phyloP scores from a whole-genome alignment of 2,329 filamentous ascomycete genomes.

The Clonostachys rosea region DNA sequence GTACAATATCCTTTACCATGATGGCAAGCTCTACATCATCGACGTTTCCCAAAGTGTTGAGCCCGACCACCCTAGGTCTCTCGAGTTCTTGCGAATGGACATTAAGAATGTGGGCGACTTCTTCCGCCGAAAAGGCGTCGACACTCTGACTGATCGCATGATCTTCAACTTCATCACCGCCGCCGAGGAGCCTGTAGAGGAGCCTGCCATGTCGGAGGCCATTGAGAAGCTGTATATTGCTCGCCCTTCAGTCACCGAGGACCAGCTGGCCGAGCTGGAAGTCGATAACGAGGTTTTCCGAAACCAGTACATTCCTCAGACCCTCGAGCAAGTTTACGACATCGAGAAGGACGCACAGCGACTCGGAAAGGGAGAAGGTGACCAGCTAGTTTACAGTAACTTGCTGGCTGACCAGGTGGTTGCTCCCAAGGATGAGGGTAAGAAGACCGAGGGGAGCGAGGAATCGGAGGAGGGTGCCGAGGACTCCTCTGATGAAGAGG shows the following conservation, averaged over 20 bases:
- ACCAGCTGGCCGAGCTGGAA: constrained; percentile 56
- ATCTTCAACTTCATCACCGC: constrained; percentile 80
- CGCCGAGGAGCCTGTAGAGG: constrained; percentile 52
- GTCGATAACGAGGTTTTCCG: constrained; percentile 91
- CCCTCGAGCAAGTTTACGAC: constrained; percentile 92
- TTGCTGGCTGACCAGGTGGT: constrained; percentile 70
- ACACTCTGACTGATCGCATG: constrained; percentile 72
- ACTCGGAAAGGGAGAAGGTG: constrained; percentile 67
- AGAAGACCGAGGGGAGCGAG: constrained; percentile 26
- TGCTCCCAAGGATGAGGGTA: constrained; percentile 23
- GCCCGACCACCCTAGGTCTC: constrained; percentile 86
- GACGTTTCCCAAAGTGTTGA: constrained; percentile 98
- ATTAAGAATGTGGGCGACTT: constrained; percentile 96
- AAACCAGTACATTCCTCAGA: constrained; percentile 95
- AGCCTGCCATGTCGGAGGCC: constrained; percentile 53
- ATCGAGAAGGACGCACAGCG: constrained; percentile 85
- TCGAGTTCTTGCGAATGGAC: constrained; percentile 96
- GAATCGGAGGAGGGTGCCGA: constrained; percentile 31
- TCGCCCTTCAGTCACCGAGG: constrained; percentile 41
- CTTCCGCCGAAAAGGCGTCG: constrained; percentile 81
- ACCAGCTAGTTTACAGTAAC: constrained; percentile 79
- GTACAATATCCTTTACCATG: constrained; percentile 94
- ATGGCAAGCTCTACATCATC: constrained; percentile 82
- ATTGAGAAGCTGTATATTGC: constrained; percentile 65
- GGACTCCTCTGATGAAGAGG: constrained; percentile 34